Percentiles rank a stretch among this genome's conserved stretches.
Evolutionary conservation across 805 yeast species (phyloP).

Genomic region (Cyberlindnera maritima): DNA sequence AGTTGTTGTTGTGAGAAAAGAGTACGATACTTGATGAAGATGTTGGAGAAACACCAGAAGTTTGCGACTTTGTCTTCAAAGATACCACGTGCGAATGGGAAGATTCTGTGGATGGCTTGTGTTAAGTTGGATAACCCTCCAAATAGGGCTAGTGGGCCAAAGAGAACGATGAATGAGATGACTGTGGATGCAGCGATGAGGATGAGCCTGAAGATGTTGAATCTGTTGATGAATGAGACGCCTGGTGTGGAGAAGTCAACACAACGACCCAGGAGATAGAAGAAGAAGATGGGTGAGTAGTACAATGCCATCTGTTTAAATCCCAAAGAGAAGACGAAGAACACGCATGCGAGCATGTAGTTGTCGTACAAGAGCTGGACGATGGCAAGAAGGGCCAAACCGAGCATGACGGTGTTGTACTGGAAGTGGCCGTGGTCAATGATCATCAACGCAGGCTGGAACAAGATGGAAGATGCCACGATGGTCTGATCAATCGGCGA

Average conservation of each 20-base stretch:
- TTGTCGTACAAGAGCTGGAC: conserved; percentile 63
- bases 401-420: conserved; percentile 92
- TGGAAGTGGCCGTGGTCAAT: conserved; percentile 98
- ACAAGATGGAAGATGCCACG: conserved; percentile 72
- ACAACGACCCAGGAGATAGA: conserved; percentile 62
- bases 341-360: conserved; percentile 64
- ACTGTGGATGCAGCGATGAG: conserved; percentile 65
- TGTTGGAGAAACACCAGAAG: conserved; percentile 94
- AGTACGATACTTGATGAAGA: conserved; percentile 65
- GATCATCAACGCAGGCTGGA: conserved; percentile 78
- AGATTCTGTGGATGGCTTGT: conserved; percentile 69
- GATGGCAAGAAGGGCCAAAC: conserved; percentile 69
- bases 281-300: conserved; percentile 86
- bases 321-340: conserved; percentile 73
- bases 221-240: conserved; percentile 23
- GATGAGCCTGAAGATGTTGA: conserved; percentile 57
- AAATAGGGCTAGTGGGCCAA: conserved; percentile 58
- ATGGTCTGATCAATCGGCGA: conserved; percentile 74
- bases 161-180: conserved; percentile 45
- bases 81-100: conserved; percentile 90
- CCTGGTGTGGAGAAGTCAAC: conserved; percentile 21
- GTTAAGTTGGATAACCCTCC: conserved; percentile 38
- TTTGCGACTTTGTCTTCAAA: conserved; percentile 98
- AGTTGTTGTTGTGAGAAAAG: conserved; percentile 55
- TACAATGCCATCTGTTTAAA: conserved; percentile 96